Evolutionary conservation across 106 monocot species (phyloP).

Genomic region (Apostasia shenzhenica): DNA sequence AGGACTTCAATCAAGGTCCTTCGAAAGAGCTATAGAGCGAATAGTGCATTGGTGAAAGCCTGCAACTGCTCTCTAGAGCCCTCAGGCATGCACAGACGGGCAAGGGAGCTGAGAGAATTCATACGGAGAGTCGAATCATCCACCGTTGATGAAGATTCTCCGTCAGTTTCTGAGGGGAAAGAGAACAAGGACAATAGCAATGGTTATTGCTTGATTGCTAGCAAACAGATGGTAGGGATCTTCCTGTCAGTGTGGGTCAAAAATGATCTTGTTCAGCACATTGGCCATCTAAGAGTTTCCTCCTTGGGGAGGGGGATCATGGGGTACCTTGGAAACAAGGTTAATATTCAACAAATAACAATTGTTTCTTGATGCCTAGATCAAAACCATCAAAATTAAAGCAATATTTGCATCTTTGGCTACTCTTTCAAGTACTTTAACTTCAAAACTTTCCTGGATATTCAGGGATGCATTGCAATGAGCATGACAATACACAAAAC

Average conservation of each 20-base stretch:
- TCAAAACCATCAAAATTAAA: too few relatives aligned
- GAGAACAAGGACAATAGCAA: neutral
- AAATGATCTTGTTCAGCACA: constrained; percentile 61
- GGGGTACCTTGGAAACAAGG: constrained; percentile 94
- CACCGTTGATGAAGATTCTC: constrained; percentile 35
- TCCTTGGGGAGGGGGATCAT: constrained; percentile 88
- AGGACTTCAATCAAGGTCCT: constrained; percentile 66
- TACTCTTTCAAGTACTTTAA: too few relatives aligned
- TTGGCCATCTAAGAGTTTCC: constrained; percentile 71
- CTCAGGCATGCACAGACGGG: constrained; percentile 8
- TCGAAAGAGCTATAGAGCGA: constrained; percentile 45
- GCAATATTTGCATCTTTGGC: too few relatives aligned
- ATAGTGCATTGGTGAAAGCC: constrained; percentile 37
- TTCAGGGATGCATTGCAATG: constrained; percentile 90
- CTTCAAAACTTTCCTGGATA: too few relatives aligned
- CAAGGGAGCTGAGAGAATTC: constrained; percentile 54
- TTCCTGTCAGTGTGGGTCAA: constrained; percentile 92
- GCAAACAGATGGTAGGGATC: constrained; percentile 97
- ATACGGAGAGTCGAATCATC: constrained; percentile 28
- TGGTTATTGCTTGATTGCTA: constrained; percentile 55
- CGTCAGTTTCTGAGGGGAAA: neutral
- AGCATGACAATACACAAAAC: constrained; percentile 83
- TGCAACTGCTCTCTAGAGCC: constrained; percentile 60
- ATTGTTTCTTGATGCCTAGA: too few relatives aligned
- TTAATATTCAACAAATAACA: constrained; percentile 3